Base-by-base conservation (phyloP, 257 asterid genomes). In the Nicotiana tomentosiformis region DNA sequence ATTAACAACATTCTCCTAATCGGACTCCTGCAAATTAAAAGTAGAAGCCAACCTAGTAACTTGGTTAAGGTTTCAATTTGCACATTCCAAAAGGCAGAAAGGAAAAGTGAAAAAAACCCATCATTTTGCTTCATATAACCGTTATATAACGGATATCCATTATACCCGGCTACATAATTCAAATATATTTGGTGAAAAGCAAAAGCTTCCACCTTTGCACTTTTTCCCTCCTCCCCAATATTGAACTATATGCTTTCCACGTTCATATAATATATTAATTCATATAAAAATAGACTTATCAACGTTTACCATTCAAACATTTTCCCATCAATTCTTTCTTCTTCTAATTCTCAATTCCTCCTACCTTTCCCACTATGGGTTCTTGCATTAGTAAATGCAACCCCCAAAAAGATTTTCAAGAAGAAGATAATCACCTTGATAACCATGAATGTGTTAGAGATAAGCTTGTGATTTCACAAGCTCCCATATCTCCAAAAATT, bases 361-460 rank as follows among this genome's bases (percentile, higher is more conserved):
- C 68, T 49, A 33, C 51, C 77, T 78, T 79, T 11, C 33, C 6
- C 67, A 14, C 64, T 84, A 93, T 93, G 98, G 98, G 98, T 29
- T 88, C 94, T 87, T 94, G 98, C 94, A 87, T 94, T 77, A 92
- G 98, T 89, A 92, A 93, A 88, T 91, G 95, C 89, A 91, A 37
- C 33, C 85, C 93, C 9, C 91, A 89, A 86, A 92, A 87, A 82
- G 80, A 86, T 70, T 29, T 60, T 83, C 88, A 83, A 78, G 81
- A 88, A 76, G 74, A 78, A 49, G 87, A 88, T 61, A 16, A 10
- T 55, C 39, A 62, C 77, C 87, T 35, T 35, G 39, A 35, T 5
- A 39, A 69, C 33, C 26, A 8, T 55, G 57, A 66, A 85, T 87
- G 66, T 80, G 91, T 89, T 69, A 92, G 91, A 2, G 97, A 94